Base-by-base conservation (phyloP, 2,329 filamentous ascomycete species). In the Beauveria sp. region DNA sequence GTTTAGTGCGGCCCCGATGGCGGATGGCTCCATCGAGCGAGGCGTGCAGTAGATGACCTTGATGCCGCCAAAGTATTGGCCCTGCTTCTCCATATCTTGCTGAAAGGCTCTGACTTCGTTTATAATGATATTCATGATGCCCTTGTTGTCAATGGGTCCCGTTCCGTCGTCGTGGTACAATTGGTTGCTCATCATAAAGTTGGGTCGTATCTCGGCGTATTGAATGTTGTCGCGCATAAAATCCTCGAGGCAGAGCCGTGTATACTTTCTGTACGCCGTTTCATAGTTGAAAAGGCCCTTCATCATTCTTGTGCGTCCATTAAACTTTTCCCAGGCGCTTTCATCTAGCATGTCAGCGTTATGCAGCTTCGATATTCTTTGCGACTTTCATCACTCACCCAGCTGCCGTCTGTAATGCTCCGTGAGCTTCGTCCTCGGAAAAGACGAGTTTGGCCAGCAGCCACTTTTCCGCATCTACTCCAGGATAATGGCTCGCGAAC, bases 11-110 rank as follows among this genome's bases (percentile, higher is more conserved):
- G 66, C 67, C 52, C 75, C 69, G 61, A 89, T 83, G 54, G 75
- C 68, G 0, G 69, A 57, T 3, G 73, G 76, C 0, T 73, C 66
- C 54, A 89, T 87, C 0, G 83, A 85, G 6, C 87, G 77, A 0
- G 87, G 87, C 1, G 85, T 86, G 71, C 87, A 89, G 70, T 89
- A 90, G 41, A 90, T 87, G 63, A 90, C 82, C 71, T 89, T 89
- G 64, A 90, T 75, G 0, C 86, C 86, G 20, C 82, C 82, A 66
- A 89, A 87, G 56, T 77, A 77, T 18, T 75, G 30, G 26, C 14
- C 5, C 8, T 24, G 12, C 22, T 20, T 59, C 0, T 71, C 65
- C 26, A 69, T 68, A 2, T 76, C 62, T 0, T 61, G 63, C 62
- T 78, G 71, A 43, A 86, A 87, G 0, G 67, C 69, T 5, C 74